A percentile compares a stretch with the other conserved stretches of the same genome.
phyloP scores from a whole-genome alignment of 441 rosid genomes.

The Oxalis stricta region DNA sequence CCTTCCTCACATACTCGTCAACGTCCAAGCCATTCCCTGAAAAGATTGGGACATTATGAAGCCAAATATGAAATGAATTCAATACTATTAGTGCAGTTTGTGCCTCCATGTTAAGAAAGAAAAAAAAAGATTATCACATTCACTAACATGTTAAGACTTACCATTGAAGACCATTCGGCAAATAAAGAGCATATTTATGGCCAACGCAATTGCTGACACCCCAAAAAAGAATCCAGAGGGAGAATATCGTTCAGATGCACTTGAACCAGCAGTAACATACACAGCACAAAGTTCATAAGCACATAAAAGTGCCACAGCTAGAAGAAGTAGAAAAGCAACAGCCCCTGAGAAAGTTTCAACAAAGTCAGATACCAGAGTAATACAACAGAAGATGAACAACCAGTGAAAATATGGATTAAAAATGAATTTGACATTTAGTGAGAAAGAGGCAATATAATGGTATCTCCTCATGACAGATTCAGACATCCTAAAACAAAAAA shows the following conservation, averaged over 20 bases:
- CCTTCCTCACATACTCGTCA: conserved; percentile 96
- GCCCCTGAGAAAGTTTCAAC: conserved; percentile 43
- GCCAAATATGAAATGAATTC: too few relatives aligned
- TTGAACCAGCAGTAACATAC: conserved; percentile 83
- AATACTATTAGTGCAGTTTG: conserved; percentile 5
- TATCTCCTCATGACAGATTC: too few relatives aligned
- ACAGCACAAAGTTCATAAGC: conserved; percentile 98
- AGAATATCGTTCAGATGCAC: conserved; percentile 88
- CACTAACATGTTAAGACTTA: conserved; percentile 24
- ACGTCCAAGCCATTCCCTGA: conserved; percentile 98
- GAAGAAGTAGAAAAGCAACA: conserved; percentile 95
- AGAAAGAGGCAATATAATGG: too few relatives aligned
- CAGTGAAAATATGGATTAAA: background rate
- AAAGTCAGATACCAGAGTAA: conserved; percentile 10
- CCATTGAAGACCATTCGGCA: conserved; percentile 98
- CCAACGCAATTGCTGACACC: conserved; percentile 94
- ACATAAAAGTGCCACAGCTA: conserved; percentile 90
- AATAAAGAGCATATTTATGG: conserved; percentile 97
- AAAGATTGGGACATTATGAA: too few relatives aligned
- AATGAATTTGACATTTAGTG: too few relatives aligned
- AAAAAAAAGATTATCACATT: conserved; percentile 11
- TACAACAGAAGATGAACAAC: background rate
- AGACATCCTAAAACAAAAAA: too few relatives aligned
- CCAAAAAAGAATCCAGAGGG: conserved; percentile 99
- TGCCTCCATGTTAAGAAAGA: conserved; percentile 7